phyloP scores from a whole-genome alignment of 1,284 basidiomycete genomes.

The Sporisorium sorghi region DNA sequence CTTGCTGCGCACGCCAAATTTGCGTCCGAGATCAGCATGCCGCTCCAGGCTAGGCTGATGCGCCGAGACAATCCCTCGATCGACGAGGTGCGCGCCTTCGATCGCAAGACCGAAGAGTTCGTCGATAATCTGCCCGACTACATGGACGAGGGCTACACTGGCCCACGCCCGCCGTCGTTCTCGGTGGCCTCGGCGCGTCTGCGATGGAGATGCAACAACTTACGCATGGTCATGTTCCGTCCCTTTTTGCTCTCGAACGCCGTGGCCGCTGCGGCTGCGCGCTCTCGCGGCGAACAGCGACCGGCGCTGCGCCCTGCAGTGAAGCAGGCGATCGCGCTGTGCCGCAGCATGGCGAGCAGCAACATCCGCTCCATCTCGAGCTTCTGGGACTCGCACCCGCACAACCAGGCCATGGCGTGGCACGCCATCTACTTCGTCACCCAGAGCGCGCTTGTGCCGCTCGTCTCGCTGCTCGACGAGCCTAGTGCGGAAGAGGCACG shows the following conservation, averaged over 20 bases:
- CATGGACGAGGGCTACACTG: conserved; percentile 41
- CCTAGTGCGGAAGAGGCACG: conserved; percentile 35
- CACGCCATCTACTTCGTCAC: conserved; percentile 54
- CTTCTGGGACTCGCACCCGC: conserved; percentile 51
- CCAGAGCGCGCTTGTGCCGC: conserved; percentile 50
- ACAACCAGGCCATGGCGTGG: conserved; percentile 56
- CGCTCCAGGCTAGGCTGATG: conserved; percentile 44
- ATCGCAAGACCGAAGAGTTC: conserved; percentile 50
- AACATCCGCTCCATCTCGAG: conserved; percentile 51
- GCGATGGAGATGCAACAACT: conserved; percentile 54
- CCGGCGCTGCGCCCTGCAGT: conserved; percentile 44
- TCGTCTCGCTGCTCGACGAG: conserved; percentile 49
- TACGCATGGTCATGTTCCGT: conserved; percentile 56
- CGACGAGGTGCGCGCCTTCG: conserved; percentile 50
- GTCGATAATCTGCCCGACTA: conserved; percentile 46
- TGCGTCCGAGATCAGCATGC: conserved; percentile 50
- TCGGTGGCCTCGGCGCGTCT: conserved; percentile 43
- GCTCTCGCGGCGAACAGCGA: conserved; percentile 32
- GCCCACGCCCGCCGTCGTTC: conserved; percentile 41
- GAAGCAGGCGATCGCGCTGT: conserved; percentile 51
- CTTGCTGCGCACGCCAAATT: conserved; percentile 47
- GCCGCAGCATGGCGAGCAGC: conserved; percentile 46
- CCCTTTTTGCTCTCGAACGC: conserved; percentile 52
- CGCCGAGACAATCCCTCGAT: conserved; percentile 43
- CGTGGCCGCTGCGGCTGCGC: conserved; percentile 42